Base-by-base conservation (phyloP, 495 filamentous ascomycete genomes). In the Bacidia rubella region DNA sequence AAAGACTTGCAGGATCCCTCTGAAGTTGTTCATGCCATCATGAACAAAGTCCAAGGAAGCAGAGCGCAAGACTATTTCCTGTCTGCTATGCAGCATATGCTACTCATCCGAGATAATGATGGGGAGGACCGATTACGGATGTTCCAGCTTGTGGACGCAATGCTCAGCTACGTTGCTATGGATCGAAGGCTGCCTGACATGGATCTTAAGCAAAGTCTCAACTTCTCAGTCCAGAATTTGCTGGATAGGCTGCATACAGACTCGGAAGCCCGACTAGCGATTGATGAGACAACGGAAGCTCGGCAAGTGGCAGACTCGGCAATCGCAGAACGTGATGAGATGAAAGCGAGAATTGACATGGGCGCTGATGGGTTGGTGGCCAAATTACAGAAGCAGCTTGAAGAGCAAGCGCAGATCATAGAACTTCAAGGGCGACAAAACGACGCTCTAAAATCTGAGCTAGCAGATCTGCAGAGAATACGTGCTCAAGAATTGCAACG, bases 101-200 rank as follows among this genome's bases (percentile, higher is more conserved):
- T 98, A 41, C 72, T 98, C 29, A 95, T 97, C 59, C 78, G 89
- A 48, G 89, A 95, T 60, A 95, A 92, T 57, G 86, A 90, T 46
- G 82, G 84, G 35, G 92, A 98, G 64, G 92, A 98, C 65, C 77
- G 89, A 32, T 67, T 96, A 27, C 81, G 89, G 26, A 93, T 96
- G 87, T 98, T 97, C 70, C 92, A 98, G 72, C 78, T 98, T 10
- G 90, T 97, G 9, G 92, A 98, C 64, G 81, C 86, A 9, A 98
- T 98, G 86, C 80, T 98, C 54, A 94, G 87, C 69, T 97, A 98
- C 66, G 92, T 98, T 53, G 92, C 90, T 52, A 98, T 98, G 93
- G 92, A 98, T 66, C 81, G 92, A 57, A 78, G 92, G 49, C 67
- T 97, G 55, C 93, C 92, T 40, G 90, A 98, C 68, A 87, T 98